phyloP scores from a whole-genome alignment of 2,329 filamentous ascomycete species.

The Paecilomyces sp. region DNA sequence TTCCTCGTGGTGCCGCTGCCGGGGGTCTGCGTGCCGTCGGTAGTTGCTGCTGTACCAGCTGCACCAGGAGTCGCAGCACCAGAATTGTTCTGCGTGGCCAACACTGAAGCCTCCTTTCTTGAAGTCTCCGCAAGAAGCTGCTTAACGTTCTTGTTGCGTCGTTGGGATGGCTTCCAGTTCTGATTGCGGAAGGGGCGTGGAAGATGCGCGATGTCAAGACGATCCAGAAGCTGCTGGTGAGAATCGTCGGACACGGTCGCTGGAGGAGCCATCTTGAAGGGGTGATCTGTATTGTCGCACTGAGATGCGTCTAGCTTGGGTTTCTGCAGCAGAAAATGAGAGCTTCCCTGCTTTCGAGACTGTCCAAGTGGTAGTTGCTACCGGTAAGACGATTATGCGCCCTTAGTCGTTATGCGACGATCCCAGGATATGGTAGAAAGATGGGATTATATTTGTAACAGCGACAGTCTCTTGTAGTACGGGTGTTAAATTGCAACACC shows the following conservation, averaged over 20 bases:
- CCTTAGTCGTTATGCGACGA: not conserved
- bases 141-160: slow-evolving; percentile 98
- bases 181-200: slow-evolving; percentile 86
- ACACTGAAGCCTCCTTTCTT: slow-evolving; percentile 79
- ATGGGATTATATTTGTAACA: not conserved
- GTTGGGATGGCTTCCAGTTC: slow-evolving; percentile 84
- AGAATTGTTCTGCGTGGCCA: slow-evolving; percentile 76
- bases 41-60: slow-evolving; percentile 25
- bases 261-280: slow-evolving; percentile 48
- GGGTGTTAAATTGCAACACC: not conserved
- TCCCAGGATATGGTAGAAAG: not conserved
- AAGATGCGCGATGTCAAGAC: slow-evolving; percentile 81
- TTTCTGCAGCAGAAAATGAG: not conserved
- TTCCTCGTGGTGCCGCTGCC: slow-evolving; percentile 43
- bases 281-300: slow-evolving; percentile 8
- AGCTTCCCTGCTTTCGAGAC: not conserved
- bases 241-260: slow-evolving; percentile 69
- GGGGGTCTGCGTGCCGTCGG: slow-evolving; percentile 38
- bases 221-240: slow-evolving; percentile 79
- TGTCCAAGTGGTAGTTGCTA: not conserved
- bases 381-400: not conserved
- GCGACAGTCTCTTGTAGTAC: not conserved
- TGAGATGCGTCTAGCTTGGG: not conserved
- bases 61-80: slow-evolving; percentile 63
- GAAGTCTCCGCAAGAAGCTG: slow-evolving; percentile 86